Percentiles rank a stretch among this genome's conserved stretches.
These are phyloP conservation scores for Tinospora cordifolia DNA, from an alignment of 164 flowering plant genomes.

Conservation along the genomic window DNA sequence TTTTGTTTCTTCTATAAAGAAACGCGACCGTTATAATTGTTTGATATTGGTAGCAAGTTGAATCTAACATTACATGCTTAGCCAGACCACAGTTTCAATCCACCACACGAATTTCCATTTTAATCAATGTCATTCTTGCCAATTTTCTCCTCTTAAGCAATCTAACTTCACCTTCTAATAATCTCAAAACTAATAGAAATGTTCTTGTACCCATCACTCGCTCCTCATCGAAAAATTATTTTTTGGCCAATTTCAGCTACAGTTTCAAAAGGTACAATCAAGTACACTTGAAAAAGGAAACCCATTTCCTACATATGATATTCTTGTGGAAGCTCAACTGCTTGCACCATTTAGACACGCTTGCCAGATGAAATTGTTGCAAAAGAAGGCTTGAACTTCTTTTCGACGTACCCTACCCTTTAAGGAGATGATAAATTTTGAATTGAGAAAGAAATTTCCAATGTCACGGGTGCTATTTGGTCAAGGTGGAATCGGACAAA, in stretches of 20 bases:
- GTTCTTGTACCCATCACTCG: constrained; percentile 17
- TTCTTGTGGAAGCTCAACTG: constrained; percentile 7
- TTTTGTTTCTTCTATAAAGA: no score
- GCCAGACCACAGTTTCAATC: constrained; percentile 16
- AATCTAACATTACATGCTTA: no score
- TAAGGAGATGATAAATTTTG: constrained; percentile 11
- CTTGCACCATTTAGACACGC: constrained; percentile 21
- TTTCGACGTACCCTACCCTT: constrained; percentile 22
- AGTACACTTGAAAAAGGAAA: constrained; percentile 12
- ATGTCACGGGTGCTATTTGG: no score
- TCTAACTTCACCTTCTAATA: constrained; percentile 6
- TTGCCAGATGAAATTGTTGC: constrained; percentile 18
- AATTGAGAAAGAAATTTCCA: constrained; percentile 15
- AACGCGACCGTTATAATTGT: no score
- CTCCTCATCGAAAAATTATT: constrained; percentile 11
- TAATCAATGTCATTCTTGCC: constrained; percentile 5
- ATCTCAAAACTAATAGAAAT: constrained; percentile 15
- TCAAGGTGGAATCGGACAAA: no score
- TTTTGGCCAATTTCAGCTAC: constrained; percentile 18
- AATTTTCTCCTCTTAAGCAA: constrained; percentile 11
- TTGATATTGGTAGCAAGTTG: no score
- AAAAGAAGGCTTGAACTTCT: constrained; percentile 7
- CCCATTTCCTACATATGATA: not conserved
- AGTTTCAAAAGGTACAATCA: constrained; percentile 10
- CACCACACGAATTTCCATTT: constrained; percentile 11